Base-by-base conservation (phyloP, 225 moss, liverwort and hornwort genomes). In the Sphagnum tenellum region DNA sequence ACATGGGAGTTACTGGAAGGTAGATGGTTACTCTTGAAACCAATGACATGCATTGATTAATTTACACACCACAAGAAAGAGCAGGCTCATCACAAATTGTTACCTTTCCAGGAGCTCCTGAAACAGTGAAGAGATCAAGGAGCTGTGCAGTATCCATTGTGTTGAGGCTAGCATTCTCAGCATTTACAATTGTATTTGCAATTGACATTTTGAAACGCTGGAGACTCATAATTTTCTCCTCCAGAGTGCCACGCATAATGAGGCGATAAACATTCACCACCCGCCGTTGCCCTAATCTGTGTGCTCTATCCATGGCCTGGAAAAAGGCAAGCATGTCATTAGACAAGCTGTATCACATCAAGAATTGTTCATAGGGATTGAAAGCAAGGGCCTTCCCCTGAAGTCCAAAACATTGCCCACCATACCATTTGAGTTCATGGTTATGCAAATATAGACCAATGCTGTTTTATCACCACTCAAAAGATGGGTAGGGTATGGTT, bases 301-400 rank as follows among this genome's bases (percentile, higher is more conserved):
- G 93, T 12, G 93, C 93, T 70, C 93, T 86, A 81, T 94, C 93
- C 93, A 94, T 94, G 8, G 93, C 93, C 93, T 94, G 83, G 50
- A 66, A 77, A 29, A 29, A 29, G 29, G 29, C 29, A 29, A 29
- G 29, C 29, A 29, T 29, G 29, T 29, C 29, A 29, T 29, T 29
- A 29, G 29, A 29, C 29, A 1, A 29, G 29, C 29, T 29, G 29
- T 29, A 29, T 29, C 29, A 29, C 29, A 29, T 29, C 29, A 29
- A 29, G 29, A 29, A 29, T 29, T 29, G 29, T 29, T 29, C 29
- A 29, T 0, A 29, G 29, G 29, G 29, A 29, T 29, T n/a, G n/a
- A n/a, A n/a, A n/a, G n/a, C n/a, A n/a, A n/a, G n/a, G n/a, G n/a
- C n/a, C n/a, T 29, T 29, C 29, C 29, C 29, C 29, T 29, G 29